Evolutionary conservation across 2,329 filamentous ascomycete genomes (phyloP).

Genomic region (Alternaria sp.): DNA sequence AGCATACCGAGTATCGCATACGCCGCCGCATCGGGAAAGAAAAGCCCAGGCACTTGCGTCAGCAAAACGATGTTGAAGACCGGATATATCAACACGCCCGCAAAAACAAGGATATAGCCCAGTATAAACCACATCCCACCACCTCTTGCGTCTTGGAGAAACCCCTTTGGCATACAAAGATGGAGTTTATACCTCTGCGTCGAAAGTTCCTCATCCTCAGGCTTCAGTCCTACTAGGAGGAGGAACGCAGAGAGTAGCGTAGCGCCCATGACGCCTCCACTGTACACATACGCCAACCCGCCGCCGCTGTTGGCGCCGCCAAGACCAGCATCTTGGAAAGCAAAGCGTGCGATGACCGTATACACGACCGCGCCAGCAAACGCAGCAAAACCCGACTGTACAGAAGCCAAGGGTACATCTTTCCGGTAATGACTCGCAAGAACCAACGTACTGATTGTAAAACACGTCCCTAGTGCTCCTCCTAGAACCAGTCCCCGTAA

Average conservation of each 20-base stretch:
- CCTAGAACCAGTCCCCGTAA: conserved; percentile 29
- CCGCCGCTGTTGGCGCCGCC: background rate
- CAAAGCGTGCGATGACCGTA: conserved; percentile 8
- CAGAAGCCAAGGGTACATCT: conserved; percentile 44
- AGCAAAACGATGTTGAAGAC: background rate
- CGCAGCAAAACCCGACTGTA: conserved; percentile 35
- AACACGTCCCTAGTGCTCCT: conserved; percentile 23
- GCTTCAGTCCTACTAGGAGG: conserved; percentile 6
- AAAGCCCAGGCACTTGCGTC: background rate
- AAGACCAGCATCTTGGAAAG: background rate
- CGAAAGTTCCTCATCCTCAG: background rate
- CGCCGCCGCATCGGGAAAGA: background rate
- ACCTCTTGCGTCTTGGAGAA: background rate
- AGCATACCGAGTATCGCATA: conserved; percentile 13
- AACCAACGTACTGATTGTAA: conserved; percentile 17
- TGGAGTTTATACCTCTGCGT: no score
- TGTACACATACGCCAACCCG: background rate
- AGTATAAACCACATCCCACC: background rate
- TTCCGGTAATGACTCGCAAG: conserved; percentile 33
- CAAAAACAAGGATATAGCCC: background rate
- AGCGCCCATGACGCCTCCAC: conserved; percentile 1
- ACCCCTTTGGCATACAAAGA: background rate
- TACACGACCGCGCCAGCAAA: conserved; percentile 29
- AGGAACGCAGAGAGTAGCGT: conserved; percentile 17
- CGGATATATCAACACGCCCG: background rate